phyloP scores from a whole-genome alignment of 2,329 filamentous ascomycete genomes.

The Lomentospora prolificans region DNA sequence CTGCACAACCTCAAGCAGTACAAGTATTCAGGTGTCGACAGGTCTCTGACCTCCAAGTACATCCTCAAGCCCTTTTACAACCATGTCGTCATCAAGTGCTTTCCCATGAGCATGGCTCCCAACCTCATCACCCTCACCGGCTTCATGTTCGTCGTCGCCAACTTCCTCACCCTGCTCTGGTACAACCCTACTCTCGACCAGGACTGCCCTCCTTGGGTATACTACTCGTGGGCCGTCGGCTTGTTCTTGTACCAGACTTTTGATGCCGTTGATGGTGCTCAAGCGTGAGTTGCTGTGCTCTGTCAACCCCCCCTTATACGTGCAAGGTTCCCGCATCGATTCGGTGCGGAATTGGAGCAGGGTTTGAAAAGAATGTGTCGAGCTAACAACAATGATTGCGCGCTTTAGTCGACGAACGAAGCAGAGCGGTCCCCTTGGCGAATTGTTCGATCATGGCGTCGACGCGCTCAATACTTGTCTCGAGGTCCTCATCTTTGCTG shows the following conservation, averaged over 20 bases:
- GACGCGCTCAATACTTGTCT: conserved; percentile 95
- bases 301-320: not conserved
- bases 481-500: conserved; percentile 84
- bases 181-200: conserved; percentile 91
- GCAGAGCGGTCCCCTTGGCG: conserved; percentile 87
- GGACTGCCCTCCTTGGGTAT: conserved; percentile 92
- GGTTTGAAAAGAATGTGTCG: not conserved
- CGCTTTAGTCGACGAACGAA: conserved; percentile 63
- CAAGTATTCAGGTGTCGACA: conserved; percentile 90
- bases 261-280: conserved; percentile 89
- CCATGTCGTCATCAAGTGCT: conserved; percentile 85
- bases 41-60: conserved; percentile 82
- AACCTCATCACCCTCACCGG: conserved; percentile 83
- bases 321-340: not conserved
- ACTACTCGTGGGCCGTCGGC: conserved; percentile 80
- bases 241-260: conserved; percentile 97
- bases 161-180: conserved; percentile 87
- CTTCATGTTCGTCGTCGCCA: conserved; percentile 80
- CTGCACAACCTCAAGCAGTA: conserved; percentile 85
- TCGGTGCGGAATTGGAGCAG: no score
- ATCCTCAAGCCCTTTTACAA: conserved; percentile 97
- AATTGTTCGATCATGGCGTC: conserved; percentile 95
- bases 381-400: not conserved
- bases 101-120: conserved; percentile 90
- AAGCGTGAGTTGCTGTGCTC: conserved; percentile 55